phyloP scores from a whole-genome alignment of 441 rosid genomes.

The Syzygium malaccense region DNA sequence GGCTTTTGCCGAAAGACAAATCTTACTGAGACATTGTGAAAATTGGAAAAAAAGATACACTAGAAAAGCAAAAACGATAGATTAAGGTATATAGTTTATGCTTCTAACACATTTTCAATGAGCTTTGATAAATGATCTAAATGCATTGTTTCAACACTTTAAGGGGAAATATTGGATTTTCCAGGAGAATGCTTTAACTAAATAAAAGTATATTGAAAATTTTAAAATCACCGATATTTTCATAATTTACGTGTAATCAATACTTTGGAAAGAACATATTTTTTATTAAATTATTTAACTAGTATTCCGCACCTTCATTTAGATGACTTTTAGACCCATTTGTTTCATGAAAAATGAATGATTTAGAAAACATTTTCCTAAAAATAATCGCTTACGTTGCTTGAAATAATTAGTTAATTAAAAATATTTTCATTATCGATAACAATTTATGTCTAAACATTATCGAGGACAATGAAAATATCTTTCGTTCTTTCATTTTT shows the following conservation, averaged over 20 bases:
- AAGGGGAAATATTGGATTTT: neutral
- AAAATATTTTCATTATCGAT: no score
- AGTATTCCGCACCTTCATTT: neutral
- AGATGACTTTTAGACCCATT: neutral
- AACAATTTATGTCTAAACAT: no score
- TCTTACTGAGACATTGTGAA: no score
- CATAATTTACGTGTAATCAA: rapidly evolving
- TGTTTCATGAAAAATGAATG: no score
- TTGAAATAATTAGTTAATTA: no score
- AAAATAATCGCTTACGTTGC: no score
- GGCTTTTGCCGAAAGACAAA: no score
- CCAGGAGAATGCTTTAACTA: neutral
- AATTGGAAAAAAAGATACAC: no score
- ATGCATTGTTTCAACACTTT: neutral
- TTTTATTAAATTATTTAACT: neutral
- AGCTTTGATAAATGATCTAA: neutral
- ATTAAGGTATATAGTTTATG: neutral
- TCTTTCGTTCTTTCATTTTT: no score
- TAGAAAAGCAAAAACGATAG: rapidly evolving
- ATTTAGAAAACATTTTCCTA: no score
- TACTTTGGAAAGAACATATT: neutral
- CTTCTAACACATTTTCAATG: neutral
- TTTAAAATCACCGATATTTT: neutral
- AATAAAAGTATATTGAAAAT: neutral
- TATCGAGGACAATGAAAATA: no score